Evolutionary conservation across 1,139 yeast species (phyloP), one percentile per base, ranked within the genome.

Genomic region (Blastobotrys capitulatus): DNA sequence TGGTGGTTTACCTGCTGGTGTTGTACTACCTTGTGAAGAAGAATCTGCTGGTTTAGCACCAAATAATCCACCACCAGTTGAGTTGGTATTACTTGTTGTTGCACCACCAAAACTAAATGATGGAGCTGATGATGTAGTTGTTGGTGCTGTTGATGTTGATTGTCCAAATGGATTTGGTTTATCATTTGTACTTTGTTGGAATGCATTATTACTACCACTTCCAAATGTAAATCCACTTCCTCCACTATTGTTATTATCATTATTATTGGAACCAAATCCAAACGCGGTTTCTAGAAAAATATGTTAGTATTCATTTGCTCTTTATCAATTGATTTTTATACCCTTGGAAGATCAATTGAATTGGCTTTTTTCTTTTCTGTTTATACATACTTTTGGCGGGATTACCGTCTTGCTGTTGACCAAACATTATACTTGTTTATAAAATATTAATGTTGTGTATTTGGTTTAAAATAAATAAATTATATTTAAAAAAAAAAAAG

Each of bases 21-120:
- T 42, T 10, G 45, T 32, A 38, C 45, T 42, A 6, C 41, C 31
- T 7, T 36, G 34, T 16, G 41, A 38, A 3, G 51, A 18, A 38
- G 13, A 18, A n/a, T 27, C 31, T 5, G 39, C 25, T 2, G 46
- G 10, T 16, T 48, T 45, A 2, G 42, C 34, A 6, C 54, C 54
- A 22, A 51, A 51, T 37, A 51, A 35, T 18, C 52, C 52, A 15
- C 52, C 52, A 25, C 49, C 42, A 8, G 41, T 27, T 13, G 26
- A 7, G n/a, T n/a, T n/a, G 27, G 41, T 16, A 15, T 4, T 12
- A 15, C 25, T 15, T 4, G 18, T n/a, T 3, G 39, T 9, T 5
- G 25, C 5, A 6, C 35, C 38, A 3, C 34, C 35, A 8, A 20
- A 20, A 10, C 19, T 36, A 32, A 42, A 42, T 3, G 44, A 22